Evolutionary conservation across 352 stramenopile species (phyloP), one percentile per base, ranked within the genome.

Genomic region (Blastocystis sp.): DNA sequence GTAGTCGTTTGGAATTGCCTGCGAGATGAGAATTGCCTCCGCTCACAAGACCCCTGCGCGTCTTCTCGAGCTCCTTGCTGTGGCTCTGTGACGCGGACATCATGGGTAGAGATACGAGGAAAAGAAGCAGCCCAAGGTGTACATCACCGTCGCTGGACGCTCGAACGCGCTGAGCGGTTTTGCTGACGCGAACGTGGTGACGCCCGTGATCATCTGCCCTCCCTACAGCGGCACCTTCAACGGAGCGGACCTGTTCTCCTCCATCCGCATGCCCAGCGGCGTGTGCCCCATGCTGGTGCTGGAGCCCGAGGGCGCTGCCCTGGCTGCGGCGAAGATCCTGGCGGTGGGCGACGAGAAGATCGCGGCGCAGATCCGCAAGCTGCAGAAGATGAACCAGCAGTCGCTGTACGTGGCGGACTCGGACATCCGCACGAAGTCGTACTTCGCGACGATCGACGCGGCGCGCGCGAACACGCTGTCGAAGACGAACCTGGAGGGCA

Each of bases 81-180:
- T 81, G 40, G 45, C 4, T 9, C 0, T 0, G 28, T 68, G 34
- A 24, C 9, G 42, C 19, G 17, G 3, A 74, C 3, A n/a, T 52
- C 7, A 19, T 81, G 34, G 66, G 43, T 17, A 87, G 77, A 71
- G 65, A 87, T 87, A 87, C 43, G 77, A 87, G 48, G 59, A 57
- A 2, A 87, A 76, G 65, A 64, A 60, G 42, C 62, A 64, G 59
- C 77, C 77, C 28, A 87, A 87, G 77, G 77, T 87, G 62, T 87
- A 87, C 77, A 87, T 87, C 34, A 87, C 77, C 9, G 77, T 87
- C n/a, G 77, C 77, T 79, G 77, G 77, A 62, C 77, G 77, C 63
- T 87, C 77, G 21, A 87, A 87, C 62, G 77, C 77, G 48, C 62
- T 87, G 42, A 77, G 62, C 45, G 77, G 77, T 52, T 87, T 87